phyloP scores from a whole-genome alignment of 176 grass and related monocot genomes.

The Zoysia japonica region DNA sequence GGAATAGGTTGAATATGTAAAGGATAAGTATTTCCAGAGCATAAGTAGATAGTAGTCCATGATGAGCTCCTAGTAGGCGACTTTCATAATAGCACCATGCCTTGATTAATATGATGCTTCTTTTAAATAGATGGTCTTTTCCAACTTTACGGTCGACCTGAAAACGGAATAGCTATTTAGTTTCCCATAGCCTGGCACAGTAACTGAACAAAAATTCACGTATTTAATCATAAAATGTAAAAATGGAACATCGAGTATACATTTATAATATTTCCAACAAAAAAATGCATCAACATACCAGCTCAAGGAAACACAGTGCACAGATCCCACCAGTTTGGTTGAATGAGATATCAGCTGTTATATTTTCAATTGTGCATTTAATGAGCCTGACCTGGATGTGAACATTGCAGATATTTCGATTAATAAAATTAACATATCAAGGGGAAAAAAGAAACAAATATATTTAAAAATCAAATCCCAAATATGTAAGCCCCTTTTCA shows the following conservation, averaged over 20 bases:
- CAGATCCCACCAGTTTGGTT: slow-evolving; percentile 85
- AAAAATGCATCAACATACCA: slow-evolving; percentile 51
- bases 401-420: slow-evolving; percentile 41
- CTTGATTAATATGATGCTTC: slow-evolving; percentile 88
- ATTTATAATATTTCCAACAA: slow-evolving; percentile 15
- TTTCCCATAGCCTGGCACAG: slow-evolving; percentile 6
- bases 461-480: not conserved
- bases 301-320: slow-evolving; percentile 80
- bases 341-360: slow-evolving; percentile 88
- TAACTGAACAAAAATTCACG: slow-evolving; percentile 21
- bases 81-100: slow-evolving; percentile 98
- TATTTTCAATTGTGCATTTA: slow-evolving; percentile 86
- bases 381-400: slow-evolving; percentile 76
- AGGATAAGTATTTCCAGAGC: slow-evolving; percentile 81
- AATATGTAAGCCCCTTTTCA: not conserved
- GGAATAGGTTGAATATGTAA: slow-evolving; percentile 88
- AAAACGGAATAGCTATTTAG: slow-evolving; percentile 30
- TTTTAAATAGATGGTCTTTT: slow-evolving; percentile 83
- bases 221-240: slow-evolving; percentile 16
- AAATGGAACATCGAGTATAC: slow-evolving; percentile 1
- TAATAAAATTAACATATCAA: slow-evolving; percentile 20
- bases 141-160: slow-evolving; percentile 76
- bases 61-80: slow-evolving; percentile 77
- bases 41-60: slow-evolving; percentile 96
- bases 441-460: slow-evolving; percentile 5